Evolutionary conservation across 2,329 filamentous ascomycete species (phyloP), one percentile per base, ranked within the genome.

Genomic region (Allantophomopsis lycopodina): DNA sequence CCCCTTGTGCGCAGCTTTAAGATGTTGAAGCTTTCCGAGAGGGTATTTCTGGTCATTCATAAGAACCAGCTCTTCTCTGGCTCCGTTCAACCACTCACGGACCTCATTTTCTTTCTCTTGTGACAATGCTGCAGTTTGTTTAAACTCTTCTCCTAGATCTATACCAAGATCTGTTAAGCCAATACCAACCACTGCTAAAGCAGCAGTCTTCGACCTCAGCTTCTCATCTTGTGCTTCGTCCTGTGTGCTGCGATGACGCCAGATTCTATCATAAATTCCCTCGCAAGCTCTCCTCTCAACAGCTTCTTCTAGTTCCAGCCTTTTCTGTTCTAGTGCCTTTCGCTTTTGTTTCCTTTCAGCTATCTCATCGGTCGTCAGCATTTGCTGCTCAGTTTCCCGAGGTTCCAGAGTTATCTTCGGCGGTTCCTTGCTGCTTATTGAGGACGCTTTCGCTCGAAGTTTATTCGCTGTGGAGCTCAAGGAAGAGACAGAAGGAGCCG

Each of bases 141-240:
- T 65, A 4, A 65, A 56, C 32, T 65, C 65, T 31, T 73, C 63
- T 7, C 76, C 78, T 8, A 85, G 62, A 43, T 91, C 80, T 40
- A 94, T 73, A 3, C 86, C 83, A 10, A 98, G 66, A 54, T 98
- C 91, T 45, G 76, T 78, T 39, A 91, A 65, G 2, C 86, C 84
- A 53, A 98, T 95, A 1, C 87, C 89, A 14, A 98, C 85, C n/a
- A 98, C 66, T 2, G 82, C 74, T 35, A 98, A 63, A 1, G 91
- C 87, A 15, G 89, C 89, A 2, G 88, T 95, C 53, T 94, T 91
- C 8, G 91, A 98, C 21, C 91, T 76, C 38, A 98, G 67, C 56
- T 94, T 95, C 52, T 94, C 88, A 55, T 98, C 91, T 53, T 89
- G 76, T 11, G 91, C 88, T 59, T 95, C 89, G 55, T 98, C 91